Base-by-base conservation (phyloP, 2,329 filamentous ascomycete species). In the Immersiporthe knoxdaviesiana region DNA sequence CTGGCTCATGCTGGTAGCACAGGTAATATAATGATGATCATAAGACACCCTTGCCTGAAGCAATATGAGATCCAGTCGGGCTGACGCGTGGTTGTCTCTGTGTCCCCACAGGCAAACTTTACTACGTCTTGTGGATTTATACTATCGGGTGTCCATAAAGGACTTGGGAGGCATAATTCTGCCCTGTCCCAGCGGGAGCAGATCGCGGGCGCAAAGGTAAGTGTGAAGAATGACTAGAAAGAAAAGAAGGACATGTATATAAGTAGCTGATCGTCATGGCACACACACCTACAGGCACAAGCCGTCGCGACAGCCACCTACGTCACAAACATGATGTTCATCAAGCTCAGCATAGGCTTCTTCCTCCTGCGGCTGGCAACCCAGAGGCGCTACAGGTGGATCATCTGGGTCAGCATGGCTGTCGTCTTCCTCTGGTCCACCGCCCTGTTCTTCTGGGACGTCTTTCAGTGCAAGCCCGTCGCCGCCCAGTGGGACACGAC, bases 331-430 rank as follows among this genome's bases (percentile, higher is more conserved):
- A 87, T 88, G 84, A 83, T 86, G 80, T 82, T 87, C 70, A 82
- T 86, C 76, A 88, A 88, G 76, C 76, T 87, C 64, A 85, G 85
- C 76, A 86, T 87, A 63, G 83, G 81, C 44, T 77, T 87, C 69
- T 86, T 86, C 70, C 79, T 87, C 11, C 75, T 87, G 24, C 80
- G 84, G 7, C 77, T 87, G 21, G 81, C 84, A 1, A 79, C 80
- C 3, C 77, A 81, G 56, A 81, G 77, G 61, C 74, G 81, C 27
- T 88, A 87, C 74, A 82, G 79, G 30, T 85, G 81, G 74, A 83
- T 82, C 47, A 80, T 88, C 7, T 79, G 80, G 72, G 73, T 77
- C 61, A 84, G 83, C 69, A 76, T 87, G 59, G 73, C 79, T 50
- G 74, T 87, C 44, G 79, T 88, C 67, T 74, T 78, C 18, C 74